phyloP scores from a whole-genome alignment of 768 basidiomycete species.

The Suillus ampliporus region DNA sequence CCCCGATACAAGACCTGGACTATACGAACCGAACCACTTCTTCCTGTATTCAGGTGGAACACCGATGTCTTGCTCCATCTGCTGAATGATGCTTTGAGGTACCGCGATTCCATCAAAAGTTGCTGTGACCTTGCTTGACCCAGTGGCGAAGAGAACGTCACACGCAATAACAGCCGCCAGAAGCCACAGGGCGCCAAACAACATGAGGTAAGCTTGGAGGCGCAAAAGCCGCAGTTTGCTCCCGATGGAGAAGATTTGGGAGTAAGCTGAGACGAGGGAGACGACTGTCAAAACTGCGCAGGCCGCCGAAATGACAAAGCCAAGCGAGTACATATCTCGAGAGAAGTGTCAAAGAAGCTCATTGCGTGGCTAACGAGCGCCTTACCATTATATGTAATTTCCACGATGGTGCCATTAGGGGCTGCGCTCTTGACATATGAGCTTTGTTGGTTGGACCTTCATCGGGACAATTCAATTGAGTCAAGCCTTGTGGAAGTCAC shows the following conservation, averaged over 20 bases:
- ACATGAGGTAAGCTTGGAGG: slow-evolving; percentile 40
- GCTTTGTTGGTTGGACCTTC: slow-evolving; percentile 13
- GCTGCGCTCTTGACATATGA: slow-evolving; percentile 1
- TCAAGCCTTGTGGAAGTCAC: neutral
- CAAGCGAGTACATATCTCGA: slow-evolving; percentile 45
- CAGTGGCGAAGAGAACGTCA: slow-evolving; percentile 48
- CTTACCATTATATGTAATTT: slow-evolving; percentile 7
- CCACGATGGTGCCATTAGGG: neutral
- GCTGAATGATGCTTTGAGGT: slow-evolving; percentile 40
- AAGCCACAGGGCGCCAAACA: slow-evolving; percentile 49
- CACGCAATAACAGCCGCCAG: slow-evolving; percentile 52
- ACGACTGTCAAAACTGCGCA: slow-evolving; percentile 38
- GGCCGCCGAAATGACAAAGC: slow-evolving; percentile 39
- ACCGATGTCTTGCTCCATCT: slow-evolving; percentile 42
- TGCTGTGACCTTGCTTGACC: slow-evolving; percentile 48
- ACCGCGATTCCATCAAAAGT: slow-evolving; percentile 43
- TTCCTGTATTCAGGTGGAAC: slow-evolving; percentile 48
- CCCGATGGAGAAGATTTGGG: slow-evolving; percentile 19
- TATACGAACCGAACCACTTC: slow-evolving; percentile 50
- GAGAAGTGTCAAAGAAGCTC: neutral
- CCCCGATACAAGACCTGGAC: neutral
- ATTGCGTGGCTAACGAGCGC: neutral
- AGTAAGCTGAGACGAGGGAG: slow-evolving; percentile 29
- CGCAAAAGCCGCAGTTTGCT: slow-evolving; percentile 20
- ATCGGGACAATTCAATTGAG: neutral